Evolutionary conservation across 1,284 basidiomycete genomes (phyloP).

Genomic region (Paramarasmius palmivorus): DNA sequence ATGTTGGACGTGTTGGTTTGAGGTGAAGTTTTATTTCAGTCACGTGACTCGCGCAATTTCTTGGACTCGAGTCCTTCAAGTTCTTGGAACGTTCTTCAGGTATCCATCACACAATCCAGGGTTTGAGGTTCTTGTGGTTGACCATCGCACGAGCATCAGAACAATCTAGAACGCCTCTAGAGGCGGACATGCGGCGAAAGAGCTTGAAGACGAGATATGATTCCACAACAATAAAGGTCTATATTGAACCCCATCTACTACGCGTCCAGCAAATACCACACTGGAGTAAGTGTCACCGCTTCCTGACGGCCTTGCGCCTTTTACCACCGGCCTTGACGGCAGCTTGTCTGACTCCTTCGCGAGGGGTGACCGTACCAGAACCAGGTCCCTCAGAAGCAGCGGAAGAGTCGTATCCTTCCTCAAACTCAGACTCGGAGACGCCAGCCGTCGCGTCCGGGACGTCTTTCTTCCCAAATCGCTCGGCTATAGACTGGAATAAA

Average conservation of each 20-base stretch:
- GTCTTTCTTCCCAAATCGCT: neutral
- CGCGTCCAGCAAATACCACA: neutral
- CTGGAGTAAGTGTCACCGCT: slow-evolving; percentile 28
- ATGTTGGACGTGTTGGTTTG: neutral
- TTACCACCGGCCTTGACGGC: slow-evolving; percentile 57
- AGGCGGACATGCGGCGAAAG: neutral
- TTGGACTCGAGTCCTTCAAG: too few relatives aligned
- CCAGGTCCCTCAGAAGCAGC: slow-evolving; percentile 40
- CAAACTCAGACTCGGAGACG: slow-evolving; percentile 28
- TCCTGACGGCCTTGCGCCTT: slow-evolving; percentile 53
- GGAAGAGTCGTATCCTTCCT: slow-evolving; percentile 35
- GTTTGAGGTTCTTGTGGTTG: too few relatives aligned
- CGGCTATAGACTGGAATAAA: slow-evolving; percentile 10
- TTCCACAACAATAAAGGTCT: neutral
- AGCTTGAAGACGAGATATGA: neutral
- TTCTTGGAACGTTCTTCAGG: too few relatives aligned
- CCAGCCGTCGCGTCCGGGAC: slow-evolving; percentile 19
- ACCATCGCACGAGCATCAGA: too few relatives aligned
- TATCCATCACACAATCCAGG: too few relatives aligned
- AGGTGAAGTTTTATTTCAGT: too few relatives aligned
- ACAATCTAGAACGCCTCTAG: too few relatives aligned
- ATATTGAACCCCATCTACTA: neutral
- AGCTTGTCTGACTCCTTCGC: slow-evolving; percentile 29
- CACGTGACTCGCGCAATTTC: too few relatives aligned
- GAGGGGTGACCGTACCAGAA: slow-evolving; percentile 43